Conservation (phyloP, 305 asterid species). For the Fraxinus xanthoxyloides region DNA sequence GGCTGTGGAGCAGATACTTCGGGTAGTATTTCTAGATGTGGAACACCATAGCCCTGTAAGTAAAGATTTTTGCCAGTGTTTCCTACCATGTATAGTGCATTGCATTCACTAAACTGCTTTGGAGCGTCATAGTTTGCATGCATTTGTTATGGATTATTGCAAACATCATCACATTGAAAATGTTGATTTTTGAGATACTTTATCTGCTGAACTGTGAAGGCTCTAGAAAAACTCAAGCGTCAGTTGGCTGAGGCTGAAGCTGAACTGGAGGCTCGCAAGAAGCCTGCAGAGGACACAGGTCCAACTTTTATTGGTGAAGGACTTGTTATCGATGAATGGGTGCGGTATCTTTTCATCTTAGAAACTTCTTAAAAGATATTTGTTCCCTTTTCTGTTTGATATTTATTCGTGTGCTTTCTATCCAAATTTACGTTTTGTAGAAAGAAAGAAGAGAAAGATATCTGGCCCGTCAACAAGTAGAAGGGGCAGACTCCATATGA, state of each 20-base stretch:
- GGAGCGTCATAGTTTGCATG: background rate
- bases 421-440: conserved; percentile 34
- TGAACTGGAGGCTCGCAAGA: conserved; percentile 82
- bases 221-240: conserved; percentile 76
- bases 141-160: conserved; percentile 1
- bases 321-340: conserved; percentile 97
- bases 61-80: background rate
- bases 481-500: conserved; percentile 71
- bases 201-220: conserved; percentile 38
- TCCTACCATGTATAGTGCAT: background rate
- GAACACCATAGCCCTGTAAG: conserved; percentile 86
- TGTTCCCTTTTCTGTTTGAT: background rate
- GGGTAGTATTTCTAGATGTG: conserved; percentile 82
- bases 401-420: background rate
- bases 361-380: background rate
- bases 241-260: conserved; percentile 93
- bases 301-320: conserved; percentile 91
- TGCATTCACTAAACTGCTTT: background rate
- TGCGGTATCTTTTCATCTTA: conserved; percentile 13
- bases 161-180: conserved; percentile 3
- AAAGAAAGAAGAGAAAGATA: conserved; percentile 96
- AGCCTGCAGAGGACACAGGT: conserved; percentile 77
- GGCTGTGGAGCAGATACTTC: conserved; percentile 84
- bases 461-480: conserved; percentile 84
- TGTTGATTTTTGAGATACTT: background rate